Percentiles rank a stretch among this genome's conserved stretches.
phyloP scores from a whole-genome alignment of 192 early-diverging fungal species.

The Phlyctochytrium planicorne region DNA sequence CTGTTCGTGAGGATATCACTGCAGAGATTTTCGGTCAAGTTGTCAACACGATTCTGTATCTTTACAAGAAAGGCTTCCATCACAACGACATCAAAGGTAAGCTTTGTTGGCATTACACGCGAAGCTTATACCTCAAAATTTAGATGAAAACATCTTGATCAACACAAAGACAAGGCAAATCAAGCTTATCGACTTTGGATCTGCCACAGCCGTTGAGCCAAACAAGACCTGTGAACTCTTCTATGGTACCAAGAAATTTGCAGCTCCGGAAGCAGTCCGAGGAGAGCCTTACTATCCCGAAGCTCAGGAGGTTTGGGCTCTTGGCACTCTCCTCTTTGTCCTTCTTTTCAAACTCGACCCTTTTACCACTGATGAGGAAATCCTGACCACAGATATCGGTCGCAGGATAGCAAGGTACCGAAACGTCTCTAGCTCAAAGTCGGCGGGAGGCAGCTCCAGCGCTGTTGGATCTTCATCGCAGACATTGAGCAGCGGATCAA shows the following conservation, averaged over 20 bases:
- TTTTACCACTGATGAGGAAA: conserved; percentile 51
- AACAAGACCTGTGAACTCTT: conserved; percentile 37
- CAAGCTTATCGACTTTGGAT: conserved; percentile 61
- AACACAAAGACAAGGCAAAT: conserved; percentile 42
- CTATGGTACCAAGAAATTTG: conserved; percentile 60
- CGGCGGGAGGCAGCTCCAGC: background rate
- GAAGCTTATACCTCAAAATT: conserved; percentile 10
- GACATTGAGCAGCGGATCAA: background rate
- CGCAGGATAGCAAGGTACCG: conserved; percentile 34
- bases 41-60: conserved; percentile 33
- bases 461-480: background rate
- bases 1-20: conserved; percentile 36
- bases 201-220: conserved; percentile 36
- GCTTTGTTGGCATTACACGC: conserved; percentile 9
- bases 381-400: conserved; percentile 39
- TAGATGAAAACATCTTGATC: conserved; percentile 62
- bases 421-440: background rate
- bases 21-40: conserved; percentile 45
- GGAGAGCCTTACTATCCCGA: conserved; percentile 41
- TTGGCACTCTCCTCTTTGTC: conserved; percentile 56
- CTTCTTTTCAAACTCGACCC: conserved; percentile 58
- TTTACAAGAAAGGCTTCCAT: conserved; percentile 40
- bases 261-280: conserved; percentile 49
- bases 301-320: conserved; percentile 56
- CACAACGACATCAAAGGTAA: conserved; percentile 65